phyloP scores from a whole-genome alignment of 495 filamentous ascomycete species.

The Aspergillus saccharolyticus region DNA sequence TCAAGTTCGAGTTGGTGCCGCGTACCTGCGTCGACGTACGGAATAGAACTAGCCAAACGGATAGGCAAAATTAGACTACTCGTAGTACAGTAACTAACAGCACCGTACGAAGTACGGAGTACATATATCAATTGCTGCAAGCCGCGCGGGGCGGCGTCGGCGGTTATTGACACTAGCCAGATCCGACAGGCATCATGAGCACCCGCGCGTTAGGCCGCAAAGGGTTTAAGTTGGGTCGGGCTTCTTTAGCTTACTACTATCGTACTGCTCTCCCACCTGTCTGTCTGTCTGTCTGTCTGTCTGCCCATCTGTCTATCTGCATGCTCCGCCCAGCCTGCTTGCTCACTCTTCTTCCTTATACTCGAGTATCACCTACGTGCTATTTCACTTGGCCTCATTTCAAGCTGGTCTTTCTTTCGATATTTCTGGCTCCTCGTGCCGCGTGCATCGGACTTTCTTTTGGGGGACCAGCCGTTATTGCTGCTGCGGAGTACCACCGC shows the following conservation, averaged over 20 bases:
- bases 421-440: neutral
- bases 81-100: too few relatives aligned
- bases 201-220: conserved; percentile 26
- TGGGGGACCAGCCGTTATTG: neutral
- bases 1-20: neutral
- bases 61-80: neutral
- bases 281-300: too few relatives aligned
- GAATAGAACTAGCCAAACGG: neutral
- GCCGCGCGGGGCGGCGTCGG: neutral
- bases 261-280: conserved; percentile 5
- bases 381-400: neutral
- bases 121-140: neutral
- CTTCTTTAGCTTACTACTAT: conserved; percentile 9
- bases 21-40: neutral
- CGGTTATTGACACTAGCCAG: conserved; percentile 13
- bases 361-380: neutral
- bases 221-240: conserved; percentile 10
- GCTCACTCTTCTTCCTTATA: neutral
- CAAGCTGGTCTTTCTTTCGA: neutral
- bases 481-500: neutral
- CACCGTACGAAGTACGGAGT: too few relatives aligned
- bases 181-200: conserved; percentile 11
- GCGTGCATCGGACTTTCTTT: neutral
- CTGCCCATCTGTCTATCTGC: too few relatives aligned
- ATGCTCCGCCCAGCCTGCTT: neutral